Evolutionary conservation across 2,329 filamentous ascomycete genomes (phyloP).

Genomic region (Colletotrichum phormii): DNA sequence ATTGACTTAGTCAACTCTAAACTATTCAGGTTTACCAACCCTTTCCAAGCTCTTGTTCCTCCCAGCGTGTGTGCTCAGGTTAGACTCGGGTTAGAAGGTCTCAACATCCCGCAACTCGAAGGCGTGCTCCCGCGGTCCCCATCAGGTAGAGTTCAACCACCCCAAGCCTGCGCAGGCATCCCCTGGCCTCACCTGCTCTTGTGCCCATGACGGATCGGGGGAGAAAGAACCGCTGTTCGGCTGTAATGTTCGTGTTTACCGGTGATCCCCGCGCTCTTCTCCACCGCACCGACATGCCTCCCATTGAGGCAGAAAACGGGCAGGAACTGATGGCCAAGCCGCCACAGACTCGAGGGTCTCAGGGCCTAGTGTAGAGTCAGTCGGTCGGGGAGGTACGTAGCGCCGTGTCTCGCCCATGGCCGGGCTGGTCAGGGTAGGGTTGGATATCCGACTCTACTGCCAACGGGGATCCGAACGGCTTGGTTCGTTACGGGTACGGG

Average conservation of each 20-base stretch:
- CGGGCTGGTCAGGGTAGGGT: too few relatives aligned
- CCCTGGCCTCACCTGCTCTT: background rate
- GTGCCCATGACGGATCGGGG: background rate
- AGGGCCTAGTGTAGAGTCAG: background rate
- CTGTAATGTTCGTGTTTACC: background rate
- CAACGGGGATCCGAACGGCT: background rate
- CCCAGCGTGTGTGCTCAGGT: background rate
- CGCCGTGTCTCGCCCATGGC: background rate
- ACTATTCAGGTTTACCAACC: background rate
- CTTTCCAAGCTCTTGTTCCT: background rate
- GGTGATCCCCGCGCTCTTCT: background rate
- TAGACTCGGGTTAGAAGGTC: background rate
- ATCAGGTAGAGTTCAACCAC: background rate
- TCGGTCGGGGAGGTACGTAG: background rate
- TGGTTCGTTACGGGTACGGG: too few relatives aligned
- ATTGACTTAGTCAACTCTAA: background rate
- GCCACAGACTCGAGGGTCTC: background rate
- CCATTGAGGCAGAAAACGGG: background rate
- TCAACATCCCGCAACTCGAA: slow-evolving; percentile 7
- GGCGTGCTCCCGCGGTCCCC: slow-evolving; percentile 1
- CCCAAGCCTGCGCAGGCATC: background rate
- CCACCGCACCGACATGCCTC: background rate
- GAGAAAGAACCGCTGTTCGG: background rate
- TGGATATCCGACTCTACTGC: too few relatives aligned
- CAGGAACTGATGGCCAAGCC: background rate